Percentiles rank a stretch among this genome's conserved stretches.
Evolutionary conservation across 495 filamentous ascomycete genomes (phyloP).

Genomic region (Xylaria scruposa): DNA sequence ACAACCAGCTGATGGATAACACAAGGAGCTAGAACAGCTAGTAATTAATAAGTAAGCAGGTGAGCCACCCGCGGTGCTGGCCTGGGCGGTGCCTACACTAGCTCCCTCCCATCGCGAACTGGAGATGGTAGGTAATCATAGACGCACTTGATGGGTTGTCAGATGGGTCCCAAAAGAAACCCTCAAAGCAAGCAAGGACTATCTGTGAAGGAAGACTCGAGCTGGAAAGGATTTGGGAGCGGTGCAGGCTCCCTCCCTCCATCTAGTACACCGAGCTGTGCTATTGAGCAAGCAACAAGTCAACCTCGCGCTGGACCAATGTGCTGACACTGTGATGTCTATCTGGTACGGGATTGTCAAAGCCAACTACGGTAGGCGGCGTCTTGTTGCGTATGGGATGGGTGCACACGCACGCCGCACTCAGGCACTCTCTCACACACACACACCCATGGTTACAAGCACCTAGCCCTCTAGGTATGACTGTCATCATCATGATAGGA

Average conservation of each 20-base stretch:
- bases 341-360: neutral
- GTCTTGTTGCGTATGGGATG: neutral
- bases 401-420: neutral
- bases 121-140: conserved; percentile 13
- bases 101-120: conserved; percentile 1
- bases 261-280: conserved; percentile 5
- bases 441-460: conserved; percentile 10
- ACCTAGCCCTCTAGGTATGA: conserved; percentile 2
- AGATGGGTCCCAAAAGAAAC: conserved; percentile 20
- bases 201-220: neutral
- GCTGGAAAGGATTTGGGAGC: conserved; percentile 12
- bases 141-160: conserved; percentile 3
- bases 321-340: conserved; percentile 3
- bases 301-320: conserved; percentile 12
- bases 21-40: neutral
- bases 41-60: conserved; percentile 16
- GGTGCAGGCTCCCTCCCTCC: conserved; percentile 1
- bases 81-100: conserved; percentile 20
- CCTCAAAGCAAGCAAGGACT: neutral
- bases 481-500: conserved; percentile 11
- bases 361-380: conserved; percentile 8
- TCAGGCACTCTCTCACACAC: neutral
- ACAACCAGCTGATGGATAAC: conserved; percentile 12
- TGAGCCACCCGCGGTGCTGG: neutral
- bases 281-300: neutral